Conservation (phyloP, 768 basidiomycete genomes). For the Clathrus columnatus region DNA sequence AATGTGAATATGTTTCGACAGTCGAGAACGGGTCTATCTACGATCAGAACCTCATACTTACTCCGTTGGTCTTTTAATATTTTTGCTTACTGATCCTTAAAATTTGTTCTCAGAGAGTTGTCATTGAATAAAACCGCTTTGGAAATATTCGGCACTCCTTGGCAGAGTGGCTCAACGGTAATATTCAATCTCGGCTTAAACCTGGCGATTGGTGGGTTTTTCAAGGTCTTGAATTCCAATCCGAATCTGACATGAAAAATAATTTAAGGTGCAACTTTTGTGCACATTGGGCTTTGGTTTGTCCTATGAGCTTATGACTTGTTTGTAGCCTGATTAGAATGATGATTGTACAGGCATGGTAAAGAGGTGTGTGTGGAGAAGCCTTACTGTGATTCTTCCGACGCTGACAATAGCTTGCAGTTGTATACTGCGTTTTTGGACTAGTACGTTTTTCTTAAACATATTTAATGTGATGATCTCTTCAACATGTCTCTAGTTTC, state of each 20-base stretch:
- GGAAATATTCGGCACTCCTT: background rate
- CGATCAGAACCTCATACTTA: background rate
- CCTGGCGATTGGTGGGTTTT: background rate
- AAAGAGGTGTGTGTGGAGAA: background rate
- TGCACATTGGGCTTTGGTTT: background rate
- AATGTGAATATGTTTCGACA: background rate
- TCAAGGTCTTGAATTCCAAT: background rate
- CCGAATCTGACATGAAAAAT: background rate
- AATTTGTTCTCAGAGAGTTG: background rate
- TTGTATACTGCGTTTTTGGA: background rate
- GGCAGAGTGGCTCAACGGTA: constrained; percentile 1
- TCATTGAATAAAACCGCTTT: background rate
- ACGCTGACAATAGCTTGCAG: background rate
- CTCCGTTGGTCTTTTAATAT: background rate
- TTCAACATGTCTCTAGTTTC: background rate
- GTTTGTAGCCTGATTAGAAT: background rate
- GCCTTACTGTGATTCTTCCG: background rate
- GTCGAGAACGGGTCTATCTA: background rate
- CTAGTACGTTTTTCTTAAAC: background rate
- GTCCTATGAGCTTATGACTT: background rate
- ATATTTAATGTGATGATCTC: background rate
- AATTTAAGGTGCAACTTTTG: background rate
- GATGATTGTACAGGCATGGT: background rate
- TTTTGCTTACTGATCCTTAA: background rate
- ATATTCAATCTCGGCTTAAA: background rate